phyloP scores from a whole-genome alignment of 2,329 filamentous ascomycete genomes.

The Colletotrichum lentis region DNA sequence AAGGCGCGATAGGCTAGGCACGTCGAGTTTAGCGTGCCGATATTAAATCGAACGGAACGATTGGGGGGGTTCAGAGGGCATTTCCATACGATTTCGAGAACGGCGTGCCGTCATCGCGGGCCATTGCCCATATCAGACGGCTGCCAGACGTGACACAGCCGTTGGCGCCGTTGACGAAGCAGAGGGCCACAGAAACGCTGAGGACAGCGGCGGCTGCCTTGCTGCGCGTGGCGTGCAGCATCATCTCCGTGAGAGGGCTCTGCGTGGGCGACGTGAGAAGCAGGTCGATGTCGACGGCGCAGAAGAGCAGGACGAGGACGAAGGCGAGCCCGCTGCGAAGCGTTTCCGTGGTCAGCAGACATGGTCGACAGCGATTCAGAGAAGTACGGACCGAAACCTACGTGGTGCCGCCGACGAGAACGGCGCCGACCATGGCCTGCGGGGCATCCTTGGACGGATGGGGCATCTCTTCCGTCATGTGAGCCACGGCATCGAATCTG shows the following conservation, averaged over 20 bases:
- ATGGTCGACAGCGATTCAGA: fast-evolving
- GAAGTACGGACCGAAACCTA: neutral
- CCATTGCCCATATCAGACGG: conserved; percentile 51
- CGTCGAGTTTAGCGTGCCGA: neutral
- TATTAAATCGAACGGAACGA: neutral
- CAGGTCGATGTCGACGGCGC: conserved; percentile 50
- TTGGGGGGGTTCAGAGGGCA: no score
- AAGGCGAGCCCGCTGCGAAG: conserved; percentile 48
- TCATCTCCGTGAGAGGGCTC: conserved; percentile 54
- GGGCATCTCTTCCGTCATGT: conserved; percentile 48
- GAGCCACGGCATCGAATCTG: conserved; percentile 49
- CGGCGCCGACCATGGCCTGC: conserved; percentile 47
- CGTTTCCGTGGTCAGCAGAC: no score
- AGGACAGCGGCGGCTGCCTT: conserved; percentile 43
- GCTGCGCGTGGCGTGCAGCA: conserved; percentile 44
- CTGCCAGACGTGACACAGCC: conserved; percentile 49
- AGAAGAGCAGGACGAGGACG: conserved; percentile 55
- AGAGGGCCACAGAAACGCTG: conserved; percentile 42
- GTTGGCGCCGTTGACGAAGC: conserved; percentile 45
- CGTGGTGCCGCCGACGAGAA: conserved; percentile 54
- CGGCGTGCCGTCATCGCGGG: conserved; percentile 46
- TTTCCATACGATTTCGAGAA: conserved; percentile 28
- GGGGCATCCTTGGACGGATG: conserved; percentile 46
- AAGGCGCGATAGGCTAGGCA: conserved; percentile 42
- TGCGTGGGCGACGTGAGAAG: conserved; percentile 52